Evolutionary conservation across 2,329 filamentous ascomycete species (phyloP).

Genomic region (Davidsoniella eucalypti): DNA sequence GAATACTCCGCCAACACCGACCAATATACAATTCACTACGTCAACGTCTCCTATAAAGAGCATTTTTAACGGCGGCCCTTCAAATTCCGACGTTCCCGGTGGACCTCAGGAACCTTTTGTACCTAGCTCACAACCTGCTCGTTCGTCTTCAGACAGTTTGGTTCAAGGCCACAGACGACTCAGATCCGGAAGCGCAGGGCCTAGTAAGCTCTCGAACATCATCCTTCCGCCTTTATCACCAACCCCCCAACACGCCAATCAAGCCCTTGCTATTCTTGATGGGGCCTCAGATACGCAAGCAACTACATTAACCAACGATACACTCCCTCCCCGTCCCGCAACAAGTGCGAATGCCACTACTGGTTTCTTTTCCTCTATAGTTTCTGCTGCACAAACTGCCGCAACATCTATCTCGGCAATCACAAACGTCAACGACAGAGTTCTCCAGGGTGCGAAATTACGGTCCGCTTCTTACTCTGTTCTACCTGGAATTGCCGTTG

Average conservation of each 20-base stretch:
- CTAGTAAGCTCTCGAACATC: slow-evolving; percentile 76
- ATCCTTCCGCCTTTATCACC: slow-evolving; percentile 59
- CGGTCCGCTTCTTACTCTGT: slow-evolving; percentile 23
- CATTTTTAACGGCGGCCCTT: background rate
- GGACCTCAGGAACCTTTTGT: background rate
- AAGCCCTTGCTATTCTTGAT: background rate
- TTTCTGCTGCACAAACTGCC: slow-evolving; percentile 86
- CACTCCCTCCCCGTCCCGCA: slow-evolving; percentile 1
- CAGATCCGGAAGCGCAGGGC: slow-evolving; percentile 28
- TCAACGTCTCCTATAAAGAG: slow-evolving; percentile 14
- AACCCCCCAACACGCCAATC: slow-evolving; percentile 39
- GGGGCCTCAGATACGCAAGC: background rate
- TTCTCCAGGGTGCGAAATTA: background rate
- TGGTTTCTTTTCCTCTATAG: slow-evolving; percentile 85
- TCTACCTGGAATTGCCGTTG: background rate
- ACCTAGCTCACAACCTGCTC: background rate
- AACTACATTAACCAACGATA: background rate
- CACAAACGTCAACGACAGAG: slow-evolving; percentile 14
- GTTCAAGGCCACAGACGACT: slow-evolving; percentile 24
- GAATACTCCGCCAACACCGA: slow-evolving; percentile 50
- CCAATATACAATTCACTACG: slow-evolving; percentile 24
- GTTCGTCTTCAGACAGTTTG: slow-evolving; percentile 36
- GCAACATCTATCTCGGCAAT: slow-evolving; percentile 32
- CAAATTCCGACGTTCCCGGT: too few relatives aligned
- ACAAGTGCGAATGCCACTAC: slow-evolving; percentile 25